A percentile compares a stretch with the other conserved stretches of the same genome.
Conservation (phyloP, 768 basidiomycete genomes). For the Mycena galopus region DNA sequence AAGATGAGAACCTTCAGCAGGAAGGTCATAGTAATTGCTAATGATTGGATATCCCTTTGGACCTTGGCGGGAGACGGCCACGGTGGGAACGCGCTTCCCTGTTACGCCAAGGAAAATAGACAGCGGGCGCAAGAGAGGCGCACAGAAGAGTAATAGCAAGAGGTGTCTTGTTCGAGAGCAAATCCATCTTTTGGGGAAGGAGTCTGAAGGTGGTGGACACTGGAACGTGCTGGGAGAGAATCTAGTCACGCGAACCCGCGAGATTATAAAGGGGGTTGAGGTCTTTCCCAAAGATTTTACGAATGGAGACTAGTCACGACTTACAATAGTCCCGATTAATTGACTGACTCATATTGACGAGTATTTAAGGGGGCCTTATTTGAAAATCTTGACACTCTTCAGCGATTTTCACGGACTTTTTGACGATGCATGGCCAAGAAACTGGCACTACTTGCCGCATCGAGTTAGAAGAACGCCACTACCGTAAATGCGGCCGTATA, state of each 20-base stretch:
- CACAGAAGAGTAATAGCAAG: conserved; percentile 5
- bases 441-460: not conserved
- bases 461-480: conserved; percentile 9
- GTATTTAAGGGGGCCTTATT: not conserved
- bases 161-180: conserved; percentile 1
- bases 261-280: conserved; percentile 4
- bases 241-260: conserved; percentile 9
- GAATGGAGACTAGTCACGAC: not conserved
- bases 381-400: not conserved
- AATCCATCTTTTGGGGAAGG: conserved; percentile 2
- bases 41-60: conserved; percentile 17
- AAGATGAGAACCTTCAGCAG: conserved; percentile 4
- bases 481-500: not conserved
- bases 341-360: not conserved
- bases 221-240: conserved; percentile 9
- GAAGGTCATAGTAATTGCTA: conserved; percentile 16
- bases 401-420: not conserved
- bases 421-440: not conserved
- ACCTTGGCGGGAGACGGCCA: conserved; percentile 10
- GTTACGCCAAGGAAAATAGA: conserved; percentile 8
- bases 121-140: conserved; percentile 4
- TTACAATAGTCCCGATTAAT: not conserved
- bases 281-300: conserved; percentile 1
- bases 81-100: conserved; percentile 4
- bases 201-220: conserved; percentile 16